Percentiles rank a stretch among this genome's conserved stretches.
Conservation (phyloP, 2,329 filamentous ascomycete species). For the Trichoderma guizhouense region DNA sequence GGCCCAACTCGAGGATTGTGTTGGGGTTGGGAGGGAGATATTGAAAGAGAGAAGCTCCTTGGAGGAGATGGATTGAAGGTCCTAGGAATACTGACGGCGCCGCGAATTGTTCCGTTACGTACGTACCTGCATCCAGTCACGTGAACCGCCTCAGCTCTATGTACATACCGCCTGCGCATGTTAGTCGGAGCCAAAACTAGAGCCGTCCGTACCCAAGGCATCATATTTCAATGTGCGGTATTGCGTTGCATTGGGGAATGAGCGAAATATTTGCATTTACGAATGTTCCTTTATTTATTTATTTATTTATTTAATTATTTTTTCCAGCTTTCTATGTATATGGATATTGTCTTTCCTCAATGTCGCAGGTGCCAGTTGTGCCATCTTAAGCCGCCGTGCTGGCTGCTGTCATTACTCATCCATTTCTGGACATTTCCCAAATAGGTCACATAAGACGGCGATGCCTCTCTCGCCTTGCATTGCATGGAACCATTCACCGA, state of each 20-base stretch:
- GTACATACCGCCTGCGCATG: neutral
- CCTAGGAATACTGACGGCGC: slow-evolving; percentile 19
- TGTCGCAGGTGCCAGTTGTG: neutral
- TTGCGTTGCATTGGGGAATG: neutral
- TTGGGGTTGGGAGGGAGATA: slow-evolving; percentile 23
- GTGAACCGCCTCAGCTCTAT: slow-evolving; percentile 22
- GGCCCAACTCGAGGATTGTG: slow-evolving; percentile 29
- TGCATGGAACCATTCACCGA: neutral
- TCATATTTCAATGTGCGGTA: neutral
- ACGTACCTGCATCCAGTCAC: slow-evolving; percentile 24
- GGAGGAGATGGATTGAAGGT: neutral
- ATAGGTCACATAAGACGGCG: neutral
- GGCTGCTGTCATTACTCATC: neutral
- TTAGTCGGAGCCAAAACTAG: slow-evolving; percentile 12
- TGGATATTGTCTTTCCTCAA: neutral
- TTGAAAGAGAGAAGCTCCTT: neutral
- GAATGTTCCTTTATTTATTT: neutral
- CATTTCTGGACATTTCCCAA: neutral
- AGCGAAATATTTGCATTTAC: neutral
- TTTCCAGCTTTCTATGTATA: neutral
- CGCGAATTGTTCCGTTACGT: slow-evolving; percentile 26
- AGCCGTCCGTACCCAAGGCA: neutral
- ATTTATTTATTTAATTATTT: neutral
- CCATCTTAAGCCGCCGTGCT: neutral
- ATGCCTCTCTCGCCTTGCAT: neutral